phyloP scores from a whole-genome alignment of 148 eudicot species.

The Persicaria tinctoria region DNA sequence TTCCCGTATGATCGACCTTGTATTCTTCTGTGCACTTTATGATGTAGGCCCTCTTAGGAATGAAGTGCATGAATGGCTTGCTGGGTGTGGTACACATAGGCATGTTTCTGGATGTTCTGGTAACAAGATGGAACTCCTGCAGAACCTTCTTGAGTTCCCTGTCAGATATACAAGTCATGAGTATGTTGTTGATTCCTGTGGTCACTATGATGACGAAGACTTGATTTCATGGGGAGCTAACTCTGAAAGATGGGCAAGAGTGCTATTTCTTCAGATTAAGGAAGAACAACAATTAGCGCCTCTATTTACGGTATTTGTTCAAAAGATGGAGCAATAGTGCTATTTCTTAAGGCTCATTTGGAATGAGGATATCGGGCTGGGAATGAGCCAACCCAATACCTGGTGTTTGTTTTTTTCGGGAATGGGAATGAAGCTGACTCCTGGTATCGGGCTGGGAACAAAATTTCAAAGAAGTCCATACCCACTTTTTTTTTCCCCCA shows the following conservation, averaged over 20 bases:
- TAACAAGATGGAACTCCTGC: slow-evolving; percentile 32
- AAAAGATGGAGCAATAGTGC: background rate
- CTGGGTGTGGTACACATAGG: slow-evolving; percentile 22
- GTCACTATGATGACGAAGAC: slow-evolving; percentile 68
- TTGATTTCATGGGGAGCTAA: slow-evolving; percentile 62
- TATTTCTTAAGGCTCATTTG: too few relatives aligned
- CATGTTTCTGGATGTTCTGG: slow-evolving; percentile 18
- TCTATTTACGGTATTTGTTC: slow-evolving; percentile 44
- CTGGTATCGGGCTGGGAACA: too few relatives aligned
- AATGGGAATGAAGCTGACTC: too few relatives aligned
- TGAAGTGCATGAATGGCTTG: slow-evolving; percentile 60
- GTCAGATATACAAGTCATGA: slow-evolving; percentile 28
- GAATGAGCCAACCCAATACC: too few relatives aligned
- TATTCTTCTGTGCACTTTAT: background rate
- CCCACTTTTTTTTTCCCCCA: too few relatives aligned
- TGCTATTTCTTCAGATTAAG: slow-evolving; percentile 59
- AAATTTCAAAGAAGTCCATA: too few relatives aligned
- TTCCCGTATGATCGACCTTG: background rate
- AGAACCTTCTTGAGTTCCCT: slow-evolving; percentile 41
- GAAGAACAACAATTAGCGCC: slow-evolving; percentile 43
- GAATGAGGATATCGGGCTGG: too few relatives aligned
- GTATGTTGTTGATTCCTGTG: slow-evolving; percentile 18
- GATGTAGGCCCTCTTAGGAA: slow-evolving; percentile 56
- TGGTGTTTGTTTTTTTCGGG: too few relatives aligned
- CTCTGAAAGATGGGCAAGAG: slow-evolving; percentile 87